These are phyloP conservation scores for Saccharum spontaneum DNA, from an alignment of 176 grass and related monocot genomes.

Conservation along the genomic window DNA sequence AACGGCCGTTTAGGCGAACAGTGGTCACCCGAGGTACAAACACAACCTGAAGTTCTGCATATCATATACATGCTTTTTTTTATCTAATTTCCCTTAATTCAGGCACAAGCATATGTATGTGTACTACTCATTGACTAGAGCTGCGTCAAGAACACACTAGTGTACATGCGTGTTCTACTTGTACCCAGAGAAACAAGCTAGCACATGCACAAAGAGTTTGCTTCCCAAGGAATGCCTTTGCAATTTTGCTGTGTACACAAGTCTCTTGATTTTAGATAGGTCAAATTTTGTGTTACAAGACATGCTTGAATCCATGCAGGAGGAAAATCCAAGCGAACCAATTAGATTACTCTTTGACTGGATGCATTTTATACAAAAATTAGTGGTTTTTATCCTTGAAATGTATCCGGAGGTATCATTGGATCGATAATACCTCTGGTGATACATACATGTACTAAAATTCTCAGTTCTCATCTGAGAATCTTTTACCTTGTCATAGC, in stretches of 20 bases:
- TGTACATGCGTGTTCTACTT: too few species aligned
- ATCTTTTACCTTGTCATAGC: neutral
- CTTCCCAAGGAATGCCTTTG: neutral
- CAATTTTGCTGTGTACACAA: neutral
- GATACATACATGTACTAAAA: neutral
- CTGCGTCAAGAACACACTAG: neutral
- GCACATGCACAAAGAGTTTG: neutral
- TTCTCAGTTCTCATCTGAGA: neutral
- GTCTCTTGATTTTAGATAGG: neutral
- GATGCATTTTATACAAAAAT: neutral
- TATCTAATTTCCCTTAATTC: neutral
- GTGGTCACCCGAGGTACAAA: conserved; percentile 16
- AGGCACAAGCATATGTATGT: neutral
- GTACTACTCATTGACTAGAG: neutral
- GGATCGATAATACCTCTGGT: neutral
- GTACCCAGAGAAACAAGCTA: neutral
- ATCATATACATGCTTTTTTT: neutral
- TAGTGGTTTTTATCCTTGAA: neutral
- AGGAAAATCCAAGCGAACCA: neutral
- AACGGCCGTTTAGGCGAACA: too few species aligned
- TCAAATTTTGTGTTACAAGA: neutral
- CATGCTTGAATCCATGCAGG: neutral
- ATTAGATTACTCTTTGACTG: neutral
- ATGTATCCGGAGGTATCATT: neutral
- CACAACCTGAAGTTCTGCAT: conserved; percentile 20